Conservation (phyloP, 2,329 filamentous ascomycete species). For the Alternaria sp. region DNA sequence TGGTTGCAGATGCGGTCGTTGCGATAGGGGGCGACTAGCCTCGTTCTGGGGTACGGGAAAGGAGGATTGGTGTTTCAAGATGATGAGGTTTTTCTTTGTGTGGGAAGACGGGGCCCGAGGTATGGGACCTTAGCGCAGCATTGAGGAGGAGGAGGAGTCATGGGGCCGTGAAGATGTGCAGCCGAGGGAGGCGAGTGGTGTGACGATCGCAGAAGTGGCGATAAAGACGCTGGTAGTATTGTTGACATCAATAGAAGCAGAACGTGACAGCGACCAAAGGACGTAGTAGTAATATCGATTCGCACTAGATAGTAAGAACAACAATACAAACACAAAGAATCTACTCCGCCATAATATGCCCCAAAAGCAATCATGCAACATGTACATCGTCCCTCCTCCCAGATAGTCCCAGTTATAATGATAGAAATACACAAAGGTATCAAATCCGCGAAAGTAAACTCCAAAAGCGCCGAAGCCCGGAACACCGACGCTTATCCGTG, state of each 20-base stretch:
- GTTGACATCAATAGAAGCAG: background rate
- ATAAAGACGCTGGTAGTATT: background rate
- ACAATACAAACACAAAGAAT: background rate
- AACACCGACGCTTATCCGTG: slow-evolving; percentile 18
- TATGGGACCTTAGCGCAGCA: background rate
- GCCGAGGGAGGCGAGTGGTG: background rate
- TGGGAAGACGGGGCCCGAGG: background rate
- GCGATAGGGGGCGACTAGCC: background rate
- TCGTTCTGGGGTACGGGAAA: background rate
- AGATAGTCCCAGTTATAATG: background rate
- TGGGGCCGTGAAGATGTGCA: background rate
- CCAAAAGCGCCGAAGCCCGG: slow-evolving; percentile 11
- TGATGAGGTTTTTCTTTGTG: background rate
- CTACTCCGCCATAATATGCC: background rate
- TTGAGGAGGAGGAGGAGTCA: background rate
- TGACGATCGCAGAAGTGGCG: no score
- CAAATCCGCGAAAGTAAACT: slow-evolving; percentile 2
- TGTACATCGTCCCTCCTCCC: slow-evolving; percentile 1
- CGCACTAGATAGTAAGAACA: background rate
- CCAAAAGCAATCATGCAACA: background rate
- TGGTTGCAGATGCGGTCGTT: background rate
- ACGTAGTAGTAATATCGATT: background rate
- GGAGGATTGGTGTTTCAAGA: background rate
- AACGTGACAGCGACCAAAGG: background rate
- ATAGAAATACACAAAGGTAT: slow-evolving; percentile 4